These are phyloP conservation scores for Verticillium tricorpus DNA, from an alignment of 2,329 filamentous ascomycete species.

Conservation along the genomic window DNA sequence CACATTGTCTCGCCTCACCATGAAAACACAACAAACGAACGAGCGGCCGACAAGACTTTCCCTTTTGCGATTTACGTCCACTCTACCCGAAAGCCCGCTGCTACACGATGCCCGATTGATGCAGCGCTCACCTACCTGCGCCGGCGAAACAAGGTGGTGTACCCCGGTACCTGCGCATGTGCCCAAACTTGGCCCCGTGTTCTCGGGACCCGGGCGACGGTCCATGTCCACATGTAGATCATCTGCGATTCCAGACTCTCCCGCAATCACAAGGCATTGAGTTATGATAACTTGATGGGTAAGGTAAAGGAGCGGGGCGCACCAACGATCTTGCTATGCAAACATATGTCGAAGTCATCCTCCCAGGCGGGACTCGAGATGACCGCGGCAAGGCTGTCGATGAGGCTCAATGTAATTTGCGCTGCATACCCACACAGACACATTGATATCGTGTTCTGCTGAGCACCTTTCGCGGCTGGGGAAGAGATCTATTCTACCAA, in stretches of 20 bases:
- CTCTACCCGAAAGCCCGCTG: neutral
- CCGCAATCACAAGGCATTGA: neutral
- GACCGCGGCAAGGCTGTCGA: neutral
- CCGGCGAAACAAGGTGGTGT: neutral
- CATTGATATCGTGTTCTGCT: neutral
- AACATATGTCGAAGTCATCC: neutral
- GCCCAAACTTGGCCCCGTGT: neutral
- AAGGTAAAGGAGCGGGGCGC: neutral
- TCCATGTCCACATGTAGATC: neutral
- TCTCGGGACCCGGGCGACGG: neutral
- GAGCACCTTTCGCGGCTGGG: neutral
- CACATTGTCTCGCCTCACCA: slow-evolving; percentile 2
- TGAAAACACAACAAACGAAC: neutral
- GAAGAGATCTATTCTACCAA: neutral
- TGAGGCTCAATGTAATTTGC: neutral
- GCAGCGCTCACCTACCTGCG: neutral
- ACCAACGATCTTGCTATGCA: neutral
- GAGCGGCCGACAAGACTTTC: neutral
- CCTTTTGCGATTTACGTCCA: neutral
- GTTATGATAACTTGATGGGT: neutral
- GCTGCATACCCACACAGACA: neutral
- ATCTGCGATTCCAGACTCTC: neutral
- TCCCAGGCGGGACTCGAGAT: too few species aligned
- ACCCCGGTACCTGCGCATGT: neutral
- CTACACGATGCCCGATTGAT: neutral